phyloP scores from a whole-genome alignment of 164 flowering plant species.

The Dillenia suffruticosa region DNA sequence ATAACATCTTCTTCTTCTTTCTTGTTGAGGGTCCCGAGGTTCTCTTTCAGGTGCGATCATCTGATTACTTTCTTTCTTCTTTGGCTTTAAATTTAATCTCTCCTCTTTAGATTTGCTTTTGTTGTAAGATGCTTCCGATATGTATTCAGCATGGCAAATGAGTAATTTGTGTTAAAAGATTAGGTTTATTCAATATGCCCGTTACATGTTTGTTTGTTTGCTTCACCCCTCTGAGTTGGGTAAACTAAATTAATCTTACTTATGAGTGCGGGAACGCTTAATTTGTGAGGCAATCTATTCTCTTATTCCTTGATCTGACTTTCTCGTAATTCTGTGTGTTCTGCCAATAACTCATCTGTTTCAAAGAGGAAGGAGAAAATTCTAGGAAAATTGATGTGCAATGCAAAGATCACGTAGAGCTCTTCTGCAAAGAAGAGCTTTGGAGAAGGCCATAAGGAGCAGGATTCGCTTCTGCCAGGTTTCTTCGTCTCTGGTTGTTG shows the following conservation, averaged over 20 bases:
- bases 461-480: constrained; percentile 47
- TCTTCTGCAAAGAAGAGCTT: constrained; percentile 79
- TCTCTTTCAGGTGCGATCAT: neutral
- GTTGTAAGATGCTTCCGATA: neutral
- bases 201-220: neutral
- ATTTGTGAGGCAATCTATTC: neutral
- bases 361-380: neutral
- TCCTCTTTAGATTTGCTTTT: too few species aligned
- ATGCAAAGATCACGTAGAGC: constrained; percentile 96
- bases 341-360: neutral
- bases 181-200: neutral
- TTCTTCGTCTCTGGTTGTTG: constrained; percentile 58
- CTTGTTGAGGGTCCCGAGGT: neutral
- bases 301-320: neutral
- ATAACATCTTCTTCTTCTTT: neutral
- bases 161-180: neutral
- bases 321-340: neutral
- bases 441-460: constrained; percentile 34
- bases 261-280: too few species aligned
- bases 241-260: too few species aligned
- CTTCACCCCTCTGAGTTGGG: too few species aligned
- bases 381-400: constrained; percentile 52
- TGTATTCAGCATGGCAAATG: neutral
- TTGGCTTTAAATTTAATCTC: neutral
- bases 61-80: neutral